phyloP scores from a whole-genome alignment of 371 early-diverging fungal genomes.

The Sporodiniella umbellata region DNA sequence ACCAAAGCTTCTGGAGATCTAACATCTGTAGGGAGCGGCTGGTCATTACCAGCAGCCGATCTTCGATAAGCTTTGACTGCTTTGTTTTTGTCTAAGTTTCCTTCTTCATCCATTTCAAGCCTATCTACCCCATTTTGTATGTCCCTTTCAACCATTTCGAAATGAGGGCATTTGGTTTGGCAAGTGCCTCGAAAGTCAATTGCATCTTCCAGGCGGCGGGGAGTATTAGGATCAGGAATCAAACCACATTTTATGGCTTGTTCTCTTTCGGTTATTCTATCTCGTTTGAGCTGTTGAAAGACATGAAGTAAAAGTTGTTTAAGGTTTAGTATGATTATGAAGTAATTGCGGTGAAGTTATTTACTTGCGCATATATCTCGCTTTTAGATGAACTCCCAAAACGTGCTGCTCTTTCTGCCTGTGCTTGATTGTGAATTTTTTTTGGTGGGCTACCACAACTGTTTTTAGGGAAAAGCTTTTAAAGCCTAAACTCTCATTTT shows the following conservation, averaged over 20 bases:
- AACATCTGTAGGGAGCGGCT: conserved; percentile 84
- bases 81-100: conserved; percentile 53
- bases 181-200: conserved; percentile 73
- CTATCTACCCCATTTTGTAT: conserved; percentile 63
- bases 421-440: not conserved
- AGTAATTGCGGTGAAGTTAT: no score
- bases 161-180: conserved; percentile 84
- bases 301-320: not conserved
- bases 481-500: no score
- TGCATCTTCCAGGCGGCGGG: conserved; percentile 33
- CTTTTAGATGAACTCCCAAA: conserved; percentile 29
- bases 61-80: conserved; percentile 84
- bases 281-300: conserved; percentile 45
- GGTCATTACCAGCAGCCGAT: conserved; percentile 82
- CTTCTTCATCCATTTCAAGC: conserved; percentile 62
- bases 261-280: conserved; percentile 37
- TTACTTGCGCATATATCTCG: conserved; percentile 22
- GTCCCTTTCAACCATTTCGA: conserved; percentile 82
- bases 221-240: conserved; percentile 60
- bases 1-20: conserved; percentile 71
- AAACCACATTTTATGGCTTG: conserved; percentile 36
- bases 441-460: no score
- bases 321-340: no score
- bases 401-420: conserved; percentile 26
- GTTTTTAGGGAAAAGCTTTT: no score